These are phyloP conservation scores for Echria macrotheca DNA, from an alignment of 495 filamentous ascomycete species.

Conservation along the genomic window DNA sequence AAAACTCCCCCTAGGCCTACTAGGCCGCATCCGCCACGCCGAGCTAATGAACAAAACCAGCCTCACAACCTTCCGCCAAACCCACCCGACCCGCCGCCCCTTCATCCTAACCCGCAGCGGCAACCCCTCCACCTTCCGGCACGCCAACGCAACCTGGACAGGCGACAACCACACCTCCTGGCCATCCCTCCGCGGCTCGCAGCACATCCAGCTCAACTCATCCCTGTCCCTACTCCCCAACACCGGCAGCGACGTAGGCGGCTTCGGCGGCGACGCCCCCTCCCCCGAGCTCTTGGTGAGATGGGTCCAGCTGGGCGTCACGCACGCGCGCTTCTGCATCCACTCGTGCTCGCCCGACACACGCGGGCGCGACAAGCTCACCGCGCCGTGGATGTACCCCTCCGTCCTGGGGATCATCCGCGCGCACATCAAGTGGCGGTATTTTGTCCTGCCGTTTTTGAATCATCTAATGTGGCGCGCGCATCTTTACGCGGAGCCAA, in stretches of 20 bases:
- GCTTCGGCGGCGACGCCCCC: conserved; percentile 66
- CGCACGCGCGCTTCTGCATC: conserved; percentile 26
- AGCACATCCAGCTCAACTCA: conserved; percentile 59
- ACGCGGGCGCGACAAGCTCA: background rate
- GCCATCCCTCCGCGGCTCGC: conserved; percentile 63
- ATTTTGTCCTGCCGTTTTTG: background rate
- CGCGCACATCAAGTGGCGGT: background rate
- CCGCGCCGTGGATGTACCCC: background rate
- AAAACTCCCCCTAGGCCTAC: conserved; percentile 51
- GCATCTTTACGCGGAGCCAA: background rate
- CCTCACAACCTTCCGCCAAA: conserved; percentile 12
- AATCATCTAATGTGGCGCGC: conserved; percentile 8
- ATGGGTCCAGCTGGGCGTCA: conserved; percentile 59
- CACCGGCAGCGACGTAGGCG: conserved; percentile 66
- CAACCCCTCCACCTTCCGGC: conserved; percentile 62
- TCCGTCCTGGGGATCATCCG: background rate
- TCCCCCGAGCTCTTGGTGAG: conserved; percentile 62
- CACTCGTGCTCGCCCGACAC: conserved; percentile 48
- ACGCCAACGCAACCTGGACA: conserved; percentile 63
- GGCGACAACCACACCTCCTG: conserved; percentile 62
- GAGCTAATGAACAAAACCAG: conserved; percentile 39
- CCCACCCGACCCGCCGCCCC: conserved; percentile 43
- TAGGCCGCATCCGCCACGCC: conserved; percentile 59
- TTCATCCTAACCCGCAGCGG: conserved; percentile 64
- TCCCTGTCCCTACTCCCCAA: conserved; percentile 62